Percentiles rank a stretch among this genome's conserved stretches.
These are phyloP conservation scores for Ogataea allantospora DNA, from an alignment of 805 yeast genomes.

Conservation along the genomic window DNA sequence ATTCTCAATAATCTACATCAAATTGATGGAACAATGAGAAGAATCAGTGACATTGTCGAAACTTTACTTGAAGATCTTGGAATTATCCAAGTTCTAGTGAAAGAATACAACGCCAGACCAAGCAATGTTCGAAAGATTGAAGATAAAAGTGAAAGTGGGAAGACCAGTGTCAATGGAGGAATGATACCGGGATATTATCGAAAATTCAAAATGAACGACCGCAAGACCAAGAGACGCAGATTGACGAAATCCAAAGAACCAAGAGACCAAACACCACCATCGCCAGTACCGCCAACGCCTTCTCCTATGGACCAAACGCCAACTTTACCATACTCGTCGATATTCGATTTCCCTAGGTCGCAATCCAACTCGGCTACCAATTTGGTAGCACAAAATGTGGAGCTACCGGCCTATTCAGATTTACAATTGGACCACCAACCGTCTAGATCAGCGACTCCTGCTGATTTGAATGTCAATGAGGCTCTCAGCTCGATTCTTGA, in stretches of 20 bases:
- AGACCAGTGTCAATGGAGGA: conserved; percentile 33
- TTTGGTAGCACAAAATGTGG: not conserved
- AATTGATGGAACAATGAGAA: conserved; percentile 42
- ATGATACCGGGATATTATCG: conserved; percentile 31
- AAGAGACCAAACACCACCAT: not conserved
- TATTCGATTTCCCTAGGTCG: conserved; percentile 4
- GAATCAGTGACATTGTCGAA: conserved; percentile 43
- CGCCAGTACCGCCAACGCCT: not conserved
- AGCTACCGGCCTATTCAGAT: conserved; percentile 5
- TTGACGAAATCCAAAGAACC: conserved; percentile 1
- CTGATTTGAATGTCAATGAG: conserved; percentile 24
- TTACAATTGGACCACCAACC: conserved; percentile 8
- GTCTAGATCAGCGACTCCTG: not conserved
- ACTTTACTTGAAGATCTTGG: conserved; percentile 43
- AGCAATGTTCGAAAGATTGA: conserved; percentile 33
- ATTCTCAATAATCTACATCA: conserved; percentile 32
- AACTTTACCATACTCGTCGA: conserved; percentile 5
- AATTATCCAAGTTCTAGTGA: conserved; percentile 31
- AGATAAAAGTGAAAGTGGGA: conserved; percentile 29
- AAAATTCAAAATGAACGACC: conserved; percentile 20
- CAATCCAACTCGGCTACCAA: conserved; percentile 1
- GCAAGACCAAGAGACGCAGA: conserved; percentile 5
- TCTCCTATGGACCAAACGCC: not conserved
- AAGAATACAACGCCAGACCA: conserved; percentile 29
- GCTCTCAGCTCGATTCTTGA: conserved; percentile 30